Conservation (phyloP, 306 rosid species). For the Mimosa pudica region DNA sequence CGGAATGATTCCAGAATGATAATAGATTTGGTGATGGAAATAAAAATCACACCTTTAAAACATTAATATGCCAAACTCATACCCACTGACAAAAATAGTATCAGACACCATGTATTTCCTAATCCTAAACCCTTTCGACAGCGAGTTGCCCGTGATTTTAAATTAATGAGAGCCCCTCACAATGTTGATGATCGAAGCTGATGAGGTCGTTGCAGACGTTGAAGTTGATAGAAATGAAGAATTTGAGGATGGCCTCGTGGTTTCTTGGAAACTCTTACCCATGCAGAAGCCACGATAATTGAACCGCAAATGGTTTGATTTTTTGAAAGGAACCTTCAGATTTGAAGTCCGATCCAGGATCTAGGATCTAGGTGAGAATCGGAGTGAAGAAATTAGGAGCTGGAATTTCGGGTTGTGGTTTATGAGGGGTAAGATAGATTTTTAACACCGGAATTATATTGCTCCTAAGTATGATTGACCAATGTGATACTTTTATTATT, state of each 20-base stretch:
- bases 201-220: conserved; percentile 54
- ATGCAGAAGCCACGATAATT: conserved; percentile 45
- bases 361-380: conserved; percentile 33
- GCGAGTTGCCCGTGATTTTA: conserved; percentile 52
- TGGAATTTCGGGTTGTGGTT: not conserved
- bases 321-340: not conserved
- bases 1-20: no score
- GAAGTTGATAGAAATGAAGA: conserved; percentile 42
- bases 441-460: no score
- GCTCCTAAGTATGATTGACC: no score
- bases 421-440: no score
- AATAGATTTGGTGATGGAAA: no score
- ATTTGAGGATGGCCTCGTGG: conserved; percentile 56
- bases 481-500: no score
- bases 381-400: conserved; percentile 21
- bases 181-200: conserved; percentile 47
- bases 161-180: conserved; percentile 56
- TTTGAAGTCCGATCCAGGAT: conserved; percentile 41
- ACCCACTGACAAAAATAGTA: conserved; percentile 57
- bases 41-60: no score
- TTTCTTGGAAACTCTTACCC: conserved; percentile 72
- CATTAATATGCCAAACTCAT: conserved; percentile 15
- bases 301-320: conserved; percentile 27
- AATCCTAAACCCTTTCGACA: conserved; percentile 58
- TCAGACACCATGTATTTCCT: conserved; percentile 61